Conservation (phyloP, 2,329 filamentous ascomycete species). For the Exophiala alcalophila region DNA sequence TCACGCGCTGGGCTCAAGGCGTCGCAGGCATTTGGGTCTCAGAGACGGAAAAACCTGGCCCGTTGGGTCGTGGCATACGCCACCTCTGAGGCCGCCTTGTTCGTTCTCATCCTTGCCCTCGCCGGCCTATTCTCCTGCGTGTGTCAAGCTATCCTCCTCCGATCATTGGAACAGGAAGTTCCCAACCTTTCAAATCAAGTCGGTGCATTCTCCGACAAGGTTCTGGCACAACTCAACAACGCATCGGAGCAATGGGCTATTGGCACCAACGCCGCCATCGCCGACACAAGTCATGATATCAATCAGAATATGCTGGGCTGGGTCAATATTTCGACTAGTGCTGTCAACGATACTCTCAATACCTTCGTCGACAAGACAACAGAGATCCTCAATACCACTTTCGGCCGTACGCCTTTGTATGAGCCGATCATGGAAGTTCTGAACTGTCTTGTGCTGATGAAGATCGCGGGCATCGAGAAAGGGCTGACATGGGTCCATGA, state of each 20-base stretch:
- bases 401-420: slow-evolving; percentile 77
- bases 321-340: slow-evolving; percentile 77
- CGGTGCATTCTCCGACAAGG: slow-evolving; percentile 72
- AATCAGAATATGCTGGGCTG: slow-evolving; percentile 84
- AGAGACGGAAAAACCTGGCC: slow-evolving; percentile 66
- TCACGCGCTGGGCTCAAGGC: slow-evolving; percentile 66
- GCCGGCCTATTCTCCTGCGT: slow-evolving; percentile 79
- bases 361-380: slow-evolving; percentile 75
- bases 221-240: slow-evolving; percentile 68
- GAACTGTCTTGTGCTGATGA: slow-evolving; percentile 82
- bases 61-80: slow-evolving; percentile 84
- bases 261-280: slow-evolving; percentile 71
- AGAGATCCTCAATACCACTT: slow-evolving; percentile 69
- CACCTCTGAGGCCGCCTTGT: slow-evolving; percentile 81
- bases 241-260: slow-evolving; percentile 74
- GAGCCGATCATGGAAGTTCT: slow-evolving; percentile 76
- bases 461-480: slow-evolving; percentile 78
- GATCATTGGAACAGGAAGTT: slow-evolving; percentile 68
- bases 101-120: slow-evolving; percentile 76
- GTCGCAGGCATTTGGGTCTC: slow-evolving; percentile 54
- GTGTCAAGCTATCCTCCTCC: slow-evolving; percentile 77
- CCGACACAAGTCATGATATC: slow-evolving; percentile 63
- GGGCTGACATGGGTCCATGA: slow-evolving; percentile 93
- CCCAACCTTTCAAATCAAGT: slow-evolving; percentile 73
- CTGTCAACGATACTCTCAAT: slow-evolving; percentile 82